Percentiles rank a stretch among this genome's conserved stretches.
Conservation (phyloP, 2,329 filamentous ascomycete genomes). For the Pseudocercospora musae region DNA sequence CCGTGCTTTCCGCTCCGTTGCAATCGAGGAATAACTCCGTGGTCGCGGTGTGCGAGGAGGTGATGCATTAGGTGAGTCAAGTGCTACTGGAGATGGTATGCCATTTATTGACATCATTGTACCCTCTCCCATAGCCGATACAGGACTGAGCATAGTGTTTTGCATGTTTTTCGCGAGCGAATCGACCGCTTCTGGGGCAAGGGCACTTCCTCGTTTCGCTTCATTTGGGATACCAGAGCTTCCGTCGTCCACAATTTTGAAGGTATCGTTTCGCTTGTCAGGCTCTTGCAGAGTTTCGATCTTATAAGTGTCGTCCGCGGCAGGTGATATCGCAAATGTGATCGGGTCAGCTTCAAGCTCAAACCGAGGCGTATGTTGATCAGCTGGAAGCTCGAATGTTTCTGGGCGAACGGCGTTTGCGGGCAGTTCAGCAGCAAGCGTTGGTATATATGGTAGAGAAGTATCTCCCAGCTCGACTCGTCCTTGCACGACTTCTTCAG, state of each 20-base stretch:
- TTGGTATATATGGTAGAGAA: conserved; percentile 21
- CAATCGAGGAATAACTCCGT: conserved; percentile 32
- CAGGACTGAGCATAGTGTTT: conserved; percentile 19
- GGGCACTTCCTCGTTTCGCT: conserved; percentile 41
- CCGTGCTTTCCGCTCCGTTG: conserved; percentile 29
- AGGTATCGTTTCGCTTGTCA: conserved; percentile 29
- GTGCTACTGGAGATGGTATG: conserved; percentile 4
- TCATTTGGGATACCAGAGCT: conserved; percentile 11
- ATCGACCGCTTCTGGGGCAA: conserved; percentile 47
- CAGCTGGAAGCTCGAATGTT: conserved; percentile 26
- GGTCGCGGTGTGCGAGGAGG: conserved; percentile 17
- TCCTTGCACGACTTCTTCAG: conserved; percentile 25
- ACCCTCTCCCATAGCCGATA: conserved; percentile 20
- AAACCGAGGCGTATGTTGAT: conserved; percentile 29
- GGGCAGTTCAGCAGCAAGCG: conserved; percentile 31
- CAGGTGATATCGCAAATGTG: conserved; percentile 34
- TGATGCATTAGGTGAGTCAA: conserved; percentile 4
- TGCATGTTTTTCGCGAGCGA: conserved; percentile 17
- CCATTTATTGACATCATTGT: conserved; percentile 10
- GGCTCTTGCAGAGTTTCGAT: neutral
- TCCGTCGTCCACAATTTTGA: conserved; percentile 3
- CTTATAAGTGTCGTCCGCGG: conserved; percentile 33
- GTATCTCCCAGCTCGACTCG: conserved; percentile 31
- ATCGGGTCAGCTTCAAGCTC: conserved; percentile 40
- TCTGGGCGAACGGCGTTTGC: conserved; percentile 24